Evolutionary conservation across 2,329 filamentous ascomycete species (phyloP).

Genomic region (Nemania diffusa): DNA sequence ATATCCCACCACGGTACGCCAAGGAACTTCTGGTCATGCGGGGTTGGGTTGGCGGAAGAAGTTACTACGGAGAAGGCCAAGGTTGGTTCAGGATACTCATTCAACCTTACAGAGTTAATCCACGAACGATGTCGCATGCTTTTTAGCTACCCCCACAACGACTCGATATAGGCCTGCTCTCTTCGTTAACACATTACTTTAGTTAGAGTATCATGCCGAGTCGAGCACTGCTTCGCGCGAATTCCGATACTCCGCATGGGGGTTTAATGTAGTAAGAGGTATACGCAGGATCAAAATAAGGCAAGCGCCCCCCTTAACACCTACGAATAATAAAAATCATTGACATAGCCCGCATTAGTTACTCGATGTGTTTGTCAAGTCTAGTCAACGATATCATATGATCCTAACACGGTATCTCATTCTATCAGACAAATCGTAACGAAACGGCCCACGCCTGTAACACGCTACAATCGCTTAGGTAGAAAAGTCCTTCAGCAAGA

Average conservation of each 20-base stretch:
- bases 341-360: not conserved
- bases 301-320: not conserved
- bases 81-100: not conserved
- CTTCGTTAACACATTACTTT: not conserved
- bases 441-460: not conserved
- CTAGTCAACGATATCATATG: not conserved
- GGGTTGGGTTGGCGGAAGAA: constrained; percentile 14
- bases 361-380: not conserved
- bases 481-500: constrained; percentile 37
- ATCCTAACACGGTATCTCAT: not conserved
- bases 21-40: constrained; percentile 1
- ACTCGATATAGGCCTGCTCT: not conserved
- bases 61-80: constrained; percentile 5
- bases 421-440: not conserved
- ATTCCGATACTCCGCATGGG: not conserved
- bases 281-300: not conserved
- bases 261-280: too few relatives aligned
- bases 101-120: constrained; percentile 22
- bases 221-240: not conserved
- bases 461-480: not conserved
- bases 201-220: not conserved
- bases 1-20: not conserved
- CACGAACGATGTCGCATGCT: constrained; percentile 27
- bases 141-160: not conserved
- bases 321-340: not conserved